Conservation (phyloP, 2,329 filamentous ascomycete genomes). For the Hypoxylon sp. region DNA sequence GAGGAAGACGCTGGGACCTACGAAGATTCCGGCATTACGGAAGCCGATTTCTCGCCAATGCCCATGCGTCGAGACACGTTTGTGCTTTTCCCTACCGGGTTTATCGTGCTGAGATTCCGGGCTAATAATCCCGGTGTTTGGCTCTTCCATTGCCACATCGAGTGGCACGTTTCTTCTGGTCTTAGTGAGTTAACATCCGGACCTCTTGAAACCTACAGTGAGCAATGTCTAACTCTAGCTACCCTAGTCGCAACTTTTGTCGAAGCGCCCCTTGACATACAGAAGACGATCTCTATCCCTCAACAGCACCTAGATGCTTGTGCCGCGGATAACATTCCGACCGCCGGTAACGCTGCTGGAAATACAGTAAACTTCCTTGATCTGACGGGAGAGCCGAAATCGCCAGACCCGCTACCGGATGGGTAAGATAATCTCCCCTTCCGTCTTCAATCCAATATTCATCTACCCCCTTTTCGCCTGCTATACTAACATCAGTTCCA, state of each 20-base stretch:
- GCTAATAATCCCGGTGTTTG: slow-evolving; percentile 79
- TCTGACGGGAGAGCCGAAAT: slow-evolving; percentile 71
- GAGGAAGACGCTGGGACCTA: slow-evolving; percentile 71
- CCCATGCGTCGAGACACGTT: slow-evolving; percentile 80
- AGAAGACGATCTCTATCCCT: slow-evolving; percentile 73
- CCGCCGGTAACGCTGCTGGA: slow-evolving; percentile 79
- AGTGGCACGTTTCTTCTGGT: slow-evolving; percentile 81
- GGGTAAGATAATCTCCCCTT: slow-evolving; percentile 63
- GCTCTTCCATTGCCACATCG: slow-evolving; percentile 86
- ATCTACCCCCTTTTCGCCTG: slow-evolving; percentile 2
- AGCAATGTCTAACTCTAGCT: slow-evolving; percentile 11
- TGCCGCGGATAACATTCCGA: slow-evolving; percentile 64
- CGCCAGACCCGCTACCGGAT: slow-evolving; percentile 70
- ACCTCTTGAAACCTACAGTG: background rate
- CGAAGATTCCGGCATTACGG: slow-evolving; percentile 61
- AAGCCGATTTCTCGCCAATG: slow-evolving; percentile 64
- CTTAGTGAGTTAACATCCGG: slow-evolving; percentile 56
- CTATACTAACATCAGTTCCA: slow-evolving; percentile 42
- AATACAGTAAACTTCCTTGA: slow-evolving; percentile 76
- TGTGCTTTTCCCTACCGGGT: slow-evolving; percentile 74
- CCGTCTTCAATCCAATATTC: background rate
- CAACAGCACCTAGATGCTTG: slow-evolving; percentile 72
- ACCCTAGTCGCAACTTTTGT: slow-evolving; percentile 69
- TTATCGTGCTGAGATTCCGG: slow-evolving; percentile 77
- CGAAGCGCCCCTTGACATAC: slow-evolving; percentile 74